phyloP scores from a whole-genome alignment of 495 filamentous ascomycete species.

The Alectoria sarmentosa region DNA sequence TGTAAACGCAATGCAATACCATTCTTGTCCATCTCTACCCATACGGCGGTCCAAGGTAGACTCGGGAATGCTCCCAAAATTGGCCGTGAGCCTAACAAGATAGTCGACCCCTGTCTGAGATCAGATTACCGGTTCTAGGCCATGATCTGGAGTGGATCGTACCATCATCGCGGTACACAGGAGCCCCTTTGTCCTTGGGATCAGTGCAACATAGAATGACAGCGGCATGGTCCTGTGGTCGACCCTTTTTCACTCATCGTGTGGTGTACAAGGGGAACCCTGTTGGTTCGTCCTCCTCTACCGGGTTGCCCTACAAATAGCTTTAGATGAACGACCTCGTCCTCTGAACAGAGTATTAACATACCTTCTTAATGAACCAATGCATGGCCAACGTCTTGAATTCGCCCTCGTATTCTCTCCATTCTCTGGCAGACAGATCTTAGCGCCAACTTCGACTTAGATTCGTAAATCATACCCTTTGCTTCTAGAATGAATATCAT shows the following conservation, averaged over 20 bases:
- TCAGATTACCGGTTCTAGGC: too few species aligned
- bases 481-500: background rate
- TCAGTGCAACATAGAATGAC: too few species aligned
- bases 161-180: too few species aligned
- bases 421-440: background rate
- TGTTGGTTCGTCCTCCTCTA: background rate
- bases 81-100: too few species aligned
- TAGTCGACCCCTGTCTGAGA: too few species aligned
- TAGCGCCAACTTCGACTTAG: too few species aligned
- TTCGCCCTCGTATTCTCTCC: background rate
- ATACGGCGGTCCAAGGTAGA: too few species aligned
- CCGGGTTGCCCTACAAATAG: background rate
- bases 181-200: too few species aligned
- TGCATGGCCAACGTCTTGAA: background rate
- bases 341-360: background rate
- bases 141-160: too few species aligned
- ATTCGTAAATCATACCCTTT: background rate
- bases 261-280: background rate
- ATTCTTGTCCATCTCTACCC: background rate
- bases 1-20: background rate
- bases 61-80: conserved; percentile 1
- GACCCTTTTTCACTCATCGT: too few species aligned
- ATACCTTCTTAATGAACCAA: conserved; percentile 8
- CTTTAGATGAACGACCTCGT: too few species aligned
- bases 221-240: too few species aligned